These are phyloP conservation scores for Selaginella tamariscina DNA, from an alignment of 75 land plant species.

Conservation along the genomic window DNA sequence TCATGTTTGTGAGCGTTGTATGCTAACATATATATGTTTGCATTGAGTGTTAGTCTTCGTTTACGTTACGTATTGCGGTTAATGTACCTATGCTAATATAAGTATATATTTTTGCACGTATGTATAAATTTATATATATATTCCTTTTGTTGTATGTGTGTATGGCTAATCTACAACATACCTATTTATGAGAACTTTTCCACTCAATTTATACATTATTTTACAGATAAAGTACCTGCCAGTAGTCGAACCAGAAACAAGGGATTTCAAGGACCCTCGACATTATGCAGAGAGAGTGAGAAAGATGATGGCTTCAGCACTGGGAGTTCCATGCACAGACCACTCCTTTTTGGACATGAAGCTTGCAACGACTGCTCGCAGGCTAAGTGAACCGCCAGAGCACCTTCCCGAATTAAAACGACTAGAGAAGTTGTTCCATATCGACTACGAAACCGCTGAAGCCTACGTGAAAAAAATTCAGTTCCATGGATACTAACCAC, in stretches of 20 bases:
- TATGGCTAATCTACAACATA: no score
- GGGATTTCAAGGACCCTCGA: constrained; percentile 22
- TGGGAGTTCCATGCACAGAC: constrained; percentile 20
- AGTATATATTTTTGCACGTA: neutral
- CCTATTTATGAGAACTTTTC: no score
- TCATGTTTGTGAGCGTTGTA: no score
- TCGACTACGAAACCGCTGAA: constrained; percentile 20
- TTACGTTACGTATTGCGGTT: no score
- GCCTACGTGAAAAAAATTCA: constrained; percentile 26
- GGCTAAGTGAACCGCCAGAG: constrained; percentile 21
- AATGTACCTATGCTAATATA: no score
- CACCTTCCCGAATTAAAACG: constrained; percentile 20
- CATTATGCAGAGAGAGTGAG: constrained; percentile 26
- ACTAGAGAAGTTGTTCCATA: constrained; percentile 27
- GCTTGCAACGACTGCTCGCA: constrained; percentile 19
- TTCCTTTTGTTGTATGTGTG: no score
- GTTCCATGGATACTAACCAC: constrained; percentile 26
- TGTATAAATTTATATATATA: no score
- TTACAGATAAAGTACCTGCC: constrained; percentile 29
- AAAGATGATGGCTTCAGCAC: constrained; percentile 22
- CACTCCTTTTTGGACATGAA: constrained; percentile 26
- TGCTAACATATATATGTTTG: no score
- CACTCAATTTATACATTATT: no score
- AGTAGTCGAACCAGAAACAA: constrained; percentile 21
- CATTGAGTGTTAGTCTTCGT: no score